These are phyloP conservation scores for Flaveria brownii DNA, from an alignment of 129 eudicot genomes.

Conservation along the genomic window DNA sequence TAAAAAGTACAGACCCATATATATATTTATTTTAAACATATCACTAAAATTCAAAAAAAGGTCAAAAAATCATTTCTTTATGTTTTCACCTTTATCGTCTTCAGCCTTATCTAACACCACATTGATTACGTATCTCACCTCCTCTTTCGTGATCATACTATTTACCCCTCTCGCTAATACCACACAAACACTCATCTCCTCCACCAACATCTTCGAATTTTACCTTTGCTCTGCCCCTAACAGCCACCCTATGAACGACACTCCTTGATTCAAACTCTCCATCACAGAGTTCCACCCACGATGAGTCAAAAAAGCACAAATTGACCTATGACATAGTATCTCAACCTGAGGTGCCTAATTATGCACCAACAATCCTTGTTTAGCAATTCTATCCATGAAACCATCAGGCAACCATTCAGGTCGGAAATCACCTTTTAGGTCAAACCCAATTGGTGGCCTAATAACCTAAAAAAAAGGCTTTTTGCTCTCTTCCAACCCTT, in stretches of 20 bases:
- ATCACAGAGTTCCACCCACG: conserved; percentile 85
- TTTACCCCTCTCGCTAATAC: conserved; percentile 56
- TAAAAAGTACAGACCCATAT: no score
- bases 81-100: conserved; percentile 48
- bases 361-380: conserved; percentile 56
- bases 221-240: conserved; percentile 75
- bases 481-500: conserved; percentile 61
- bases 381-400: conserved; percentile 45
- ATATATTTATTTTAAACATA: no score
- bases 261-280: conserved; percentile 81
- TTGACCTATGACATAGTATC: conserved; percentile 64
- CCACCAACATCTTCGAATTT: conserved; percentile 80
- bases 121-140: conserved; percentile 59
- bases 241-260: conserved; percentile 85
- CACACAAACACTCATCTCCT: conserved; percentile 74
- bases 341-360: conserved; percentile 84
- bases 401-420: conserved; percentile 76
- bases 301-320: conserved; percentile 68
- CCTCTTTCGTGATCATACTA: conserved; percentile 40
- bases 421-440: conserved; percentile 48
- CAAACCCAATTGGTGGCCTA: conserved; percentile 75
- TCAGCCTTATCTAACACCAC: conserved; percentile 41
- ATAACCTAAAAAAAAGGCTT: conserved; percentile 69
- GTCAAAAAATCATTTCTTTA: conserved; percentile 58
- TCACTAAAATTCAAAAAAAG: neutral